These are phyloP conservation scores for Polyporus arcularius DNA, from an alignment of 768 basidiomycete species.

Conservation along the genomic window DNA sequence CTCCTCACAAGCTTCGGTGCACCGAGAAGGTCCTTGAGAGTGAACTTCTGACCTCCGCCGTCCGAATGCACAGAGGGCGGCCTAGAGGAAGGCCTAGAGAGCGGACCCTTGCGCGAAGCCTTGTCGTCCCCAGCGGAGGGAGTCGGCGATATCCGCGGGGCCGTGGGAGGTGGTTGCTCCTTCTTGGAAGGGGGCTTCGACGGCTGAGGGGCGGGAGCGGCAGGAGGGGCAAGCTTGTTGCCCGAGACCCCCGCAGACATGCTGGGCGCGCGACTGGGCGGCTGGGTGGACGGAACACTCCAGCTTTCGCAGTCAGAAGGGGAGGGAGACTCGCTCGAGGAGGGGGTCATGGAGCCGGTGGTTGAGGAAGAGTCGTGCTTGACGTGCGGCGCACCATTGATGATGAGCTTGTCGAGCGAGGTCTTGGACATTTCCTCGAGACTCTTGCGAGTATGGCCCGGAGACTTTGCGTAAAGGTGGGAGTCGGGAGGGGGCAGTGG, in stretches of 20 bases:
- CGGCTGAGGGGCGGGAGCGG: constrained; percentile 18
- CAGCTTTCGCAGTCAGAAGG: constrained; percentile 59
- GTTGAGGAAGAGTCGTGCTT: constrained; percentile 38
- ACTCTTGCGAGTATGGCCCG: constrained; percentile 47
- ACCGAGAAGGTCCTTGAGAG: constrained; percentile 71
- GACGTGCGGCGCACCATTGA: constrained; percentile 22
- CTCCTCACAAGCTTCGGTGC: constrained; percentile 77
- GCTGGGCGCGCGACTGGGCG: constrained; percentile 56
- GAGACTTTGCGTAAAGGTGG: constrained; percentile 48
- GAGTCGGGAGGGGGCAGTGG: constrained; percentile 57
- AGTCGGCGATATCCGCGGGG: constrained; percentile 28
- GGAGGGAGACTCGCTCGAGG: constrained; percentile 48
- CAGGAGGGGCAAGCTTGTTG: constrained; percentile 30
- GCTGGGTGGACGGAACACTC: constrained; percentile 62
- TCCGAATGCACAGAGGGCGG: constrained; percentile 43
- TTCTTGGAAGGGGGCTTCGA: constrained; percentile 23
- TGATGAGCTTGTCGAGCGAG: constrained; percentile 17
- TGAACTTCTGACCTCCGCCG: constrained; percentile 70
- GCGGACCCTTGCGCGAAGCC: constrained; percentile 16
- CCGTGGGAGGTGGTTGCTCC: constrained; percentile 24
- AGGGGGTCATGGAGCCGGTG: constrained; percentile 39
- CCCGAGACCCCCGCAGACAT: constrained; percentile 45
- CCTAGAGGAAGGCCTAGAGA: constrained; percentile 13
- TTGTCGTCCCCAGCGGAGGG: constrained; percentile 22
- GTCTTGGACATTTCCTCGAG: constrained; percentile 38